A percentile compares a stretch with the other conserved stretches of the same genome.
These are phyloP conservation scores for Penicillium taxi DNA, from an alignment of 495 filamentous ascomycete species.

Conservation along the genomic window DNA sequence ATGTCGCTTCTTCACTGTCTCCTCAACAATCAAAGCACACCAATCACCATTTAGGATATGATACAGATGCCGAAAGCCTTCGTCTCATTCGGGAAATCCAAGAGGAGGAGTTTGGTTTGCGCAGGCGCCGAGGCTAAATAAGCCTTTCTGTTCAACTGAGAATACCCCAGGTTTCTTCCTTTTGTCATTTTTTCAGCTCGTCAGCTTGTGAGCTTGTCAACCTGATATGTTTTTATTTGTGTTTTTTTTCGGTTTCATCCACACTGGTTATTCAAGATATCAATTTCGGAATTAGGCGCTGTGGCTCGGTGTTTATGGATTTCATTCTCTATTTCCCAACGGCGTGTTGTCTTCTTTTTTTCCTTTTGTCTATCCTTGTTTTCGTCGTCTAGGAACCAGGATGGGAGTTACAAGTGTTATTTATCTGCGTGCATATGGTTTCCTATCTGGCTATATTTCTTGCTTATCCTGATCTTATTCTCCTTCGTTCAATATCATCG, in stretches of 20 bases:
- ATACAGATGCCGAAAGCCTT: conserved; percentile 46
- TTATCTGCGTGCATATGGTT: conserved; percentile 1
- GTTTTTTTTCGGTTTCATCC: neutral
- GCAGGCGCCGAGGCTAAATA: conserved; percentile 35
- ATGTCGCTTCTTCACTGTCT: conserved; percentile 21
- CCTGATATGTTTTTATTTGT: neutral
- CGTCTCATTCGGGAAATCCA: conserved; percentile 50
- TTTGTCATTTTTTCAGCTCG: neutral
- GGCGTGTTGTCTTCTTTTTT: conserved; percentile 9
- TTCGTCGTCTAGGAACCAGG: neutral
- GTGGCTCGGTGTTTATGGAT: conserved; percentile 14
- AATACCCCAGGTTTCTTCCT: neutral
- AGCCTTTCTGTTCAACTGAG: neutral
- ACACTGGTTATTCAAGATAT: conserved; percentile 9
- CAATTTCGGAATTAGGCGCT: conserved; percentile 11
- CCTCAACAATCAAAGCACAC: conserved; percentile 29
- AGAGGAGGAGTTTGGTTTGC: conserved; percentile 51
- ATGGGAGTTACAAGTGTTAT: conserved; percentile 5
- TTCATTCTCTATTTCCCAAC: neutral
- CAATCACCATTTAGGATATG: conserved; percentile 26
- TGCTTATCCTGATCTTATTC: neutral
- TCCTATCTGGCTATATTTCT: conserved; percentile 1
- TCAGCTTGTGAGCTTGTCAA: neutral
- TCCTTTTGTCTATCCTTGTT: conserved; percentile 8
- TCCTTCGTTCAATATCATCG: too few relatives aligned